Evolutionary conservation across 2,329 filamentous ascomycete species (phyloP), one percentile per base, ranked within the genome.

Genomic region (Ascocoryne sarcoides): DNA sequence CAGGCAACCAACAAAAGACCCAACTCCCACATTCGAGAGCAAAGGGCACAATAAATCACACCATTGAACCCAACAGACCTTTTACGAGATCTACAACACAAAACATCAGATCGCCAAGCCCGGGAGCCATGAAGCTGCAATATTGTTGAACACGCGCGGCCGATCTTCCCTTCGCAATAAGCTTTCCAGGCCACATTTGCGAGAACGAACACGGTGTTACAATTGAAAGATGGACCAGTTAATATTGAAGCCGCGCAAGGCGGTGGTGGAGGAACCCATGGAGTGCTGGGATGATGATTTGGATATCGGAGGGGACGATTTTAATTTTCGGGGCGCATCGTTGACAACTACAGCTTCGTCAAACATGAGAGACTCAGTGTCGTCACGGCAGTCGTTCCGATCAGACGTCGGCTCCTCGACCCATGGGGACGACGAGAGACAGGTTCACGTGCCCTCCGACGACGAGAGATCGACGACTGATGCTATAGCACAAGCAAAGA

Each of bases 401-500:
- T 95, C 86, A 40, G 89, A 93, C 57, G 75, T 87, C 34, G 82
- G 86, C 38, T n/a, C n/a, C n/a, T 86, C 82, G 1, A 68, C 78
- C 49, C 74, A 75, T 41, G 84, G 79, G 46, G 86, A 93, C 55
- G 87, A 95, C 55, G 87, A 95, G 62, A 88, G 81, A 69, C 87
- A 95, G 53, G 75, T 96, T 16, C 76, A 90, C 51, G 67, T 96
- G 20, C 80, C 86, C 2, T 84, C 82, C 36, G 84, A 92, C 59
- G 89, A 95, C 60, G 85, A 94, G 55, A 74, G 77, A 48, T 86
- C 86, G 1, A 93, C 84, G 8, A 67, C 81, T 52, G 84, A 93
- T 58, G 89, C 92, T 45, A 90, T 98, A 54, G 77, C 84, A 17
- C 84, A 87, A 5, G 90, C 89, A 23, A 84, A 87, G 56, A 81